These are phyloP conservation scores for Circinella minor DNA, from an alignment of 371 early-diverging fungal genomes.

Conservation along the genomic window DNA sequence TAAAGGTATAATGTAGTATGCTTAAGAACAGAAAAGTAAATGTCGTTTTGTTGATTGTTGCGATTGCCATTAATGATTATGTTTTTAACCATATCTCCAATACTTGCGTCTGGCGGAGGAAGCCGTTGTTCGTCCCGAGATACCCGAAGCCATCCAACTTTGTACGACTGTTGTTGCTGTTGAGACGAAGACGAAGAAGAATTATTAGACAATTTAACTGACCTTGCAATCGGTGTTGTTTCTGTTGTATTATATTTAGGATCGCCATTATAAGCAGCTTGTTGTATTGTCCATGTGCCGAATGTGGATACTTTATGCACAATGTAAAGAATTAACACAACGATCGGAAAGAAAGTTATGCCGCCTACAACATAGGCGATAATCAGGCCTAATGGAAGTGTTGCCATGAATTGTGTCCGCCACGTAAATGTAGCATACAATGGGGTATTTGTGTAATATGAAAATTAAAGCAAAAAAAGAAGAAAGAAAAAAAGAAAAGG, in stretches of 20 bases:
- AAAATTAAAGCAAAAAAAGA: not conserved
- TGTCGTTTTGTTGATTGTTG: slow-evolving; percentile 14
- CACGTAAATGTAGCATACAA: slow-evolving; percentile 7
- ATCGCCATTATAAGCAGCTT: not conserved
- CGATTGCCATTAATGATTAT: slow-evolving; percentile 35
- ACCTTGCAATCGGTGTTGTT: not conserved
- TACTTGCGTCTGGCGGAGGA: slow-evolving; percentile 30
- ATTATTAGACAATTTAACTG: not conserved
- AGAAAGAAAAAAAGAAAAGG: not conserved
- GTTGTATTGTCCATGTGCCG: not conserved
- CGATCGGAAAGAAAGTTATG: slow-evolving; percentile 47
- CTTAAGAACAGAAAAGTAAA: slow-evolving; percentile 79
- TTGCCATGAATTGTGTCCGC: not conserved
- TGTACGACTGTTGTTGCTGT: slow-evolving; percentile 32
- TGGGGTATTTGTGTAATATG: not conserved
- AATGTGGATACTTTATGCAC: not conserved
- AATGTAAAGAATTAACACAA: slow-evolving; percentile 20
- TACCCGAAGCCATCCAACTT: slow-evolving; percentile 58
- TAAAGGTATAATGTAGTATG: slow-evolving; percentile 84
- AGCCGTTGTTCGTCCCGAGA: slow-evolving; percentile 39
- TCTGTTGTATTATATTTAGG: not conserved
- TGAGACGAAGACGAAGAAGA: not conserved
- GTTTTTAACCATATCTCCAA: slow-evolving; percentile 44
- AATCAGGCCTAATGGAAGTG: slow-evolving; percentile 13
- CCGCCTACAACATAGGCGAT: slow-evolving; percentile 51